Conservation (phyloP, 2,329 filamentous ascomycete genomes). For the Fusarium sacchari region DNA sequence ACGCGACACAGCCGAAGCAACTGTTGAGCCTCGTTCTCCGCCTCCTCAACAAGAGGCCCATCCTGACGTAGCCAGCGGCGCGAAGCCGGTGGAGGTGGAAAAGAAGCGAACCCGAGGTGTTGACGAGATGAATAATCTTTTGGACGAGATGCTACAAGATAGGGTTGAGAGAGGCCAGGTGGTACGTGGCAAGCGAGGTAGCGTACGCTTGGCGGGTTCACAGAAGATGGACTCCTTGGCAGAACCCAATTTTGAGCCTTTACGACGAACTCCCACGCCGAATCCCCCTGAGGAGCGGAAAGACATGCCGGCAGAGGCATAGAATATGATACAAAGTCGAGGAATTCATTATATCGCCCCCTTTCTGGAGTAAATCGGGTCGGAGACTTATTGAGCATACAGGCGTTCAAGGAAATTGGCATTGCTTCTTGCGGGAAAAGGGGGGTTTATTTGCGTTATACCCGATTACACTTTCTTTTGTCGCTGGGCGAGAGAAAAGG, state of each 20-base stretch:
- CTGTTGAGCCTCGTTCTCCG: constrained; percentile 48
- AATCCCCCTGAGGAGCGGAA: constrained; percentile 38
- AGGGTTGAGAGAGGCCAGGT: constrained; percentile 81
- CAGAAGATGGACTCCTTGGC: constrained; percentile 52
- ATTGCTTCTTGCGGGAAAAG: constrained; percentile 30
- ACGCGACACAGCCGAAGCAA: constrained; percentile 78
- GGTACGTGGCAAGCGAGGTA: constrained; percentile 73
- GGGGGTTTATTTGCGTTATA: constrained; percentile 46
- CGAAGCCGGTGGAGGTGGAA: constrained; percentile 35
- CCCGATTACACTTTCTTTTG: constrained; percentile 46
- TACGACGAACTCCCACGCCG: constrained; percentile 52
- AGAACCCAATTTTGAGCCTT: constrained; percentile 53
- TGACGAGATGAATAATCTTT: constrained; percentile 91
- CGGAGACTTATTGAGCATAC: constrained; percentile 26
- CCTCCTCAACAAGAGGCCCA: constrained; percentile 25
- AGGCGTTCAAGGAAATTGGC: constrained; percentile 30
- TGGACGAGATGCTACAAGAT: constrained; percentile 96
- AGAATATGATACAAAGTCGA: constrained; percentile 7
- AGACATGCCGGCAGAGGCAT: constrained; percentile 28
- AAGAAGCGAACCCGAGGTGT: constrained; percentile 74
- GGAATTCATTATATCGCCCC: background rate
- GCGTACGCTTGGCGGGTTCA: constrained; percentile 67
- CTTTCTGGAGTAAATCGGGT: constrained; percentile 13
- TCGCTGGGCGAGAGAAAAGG: constrained; percentile 28
- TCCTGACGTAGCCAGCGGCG: constrained; percentile 20